Conservation (phyloP, 305 asterid genomes). For the Fraxinus sp. region DNA sequence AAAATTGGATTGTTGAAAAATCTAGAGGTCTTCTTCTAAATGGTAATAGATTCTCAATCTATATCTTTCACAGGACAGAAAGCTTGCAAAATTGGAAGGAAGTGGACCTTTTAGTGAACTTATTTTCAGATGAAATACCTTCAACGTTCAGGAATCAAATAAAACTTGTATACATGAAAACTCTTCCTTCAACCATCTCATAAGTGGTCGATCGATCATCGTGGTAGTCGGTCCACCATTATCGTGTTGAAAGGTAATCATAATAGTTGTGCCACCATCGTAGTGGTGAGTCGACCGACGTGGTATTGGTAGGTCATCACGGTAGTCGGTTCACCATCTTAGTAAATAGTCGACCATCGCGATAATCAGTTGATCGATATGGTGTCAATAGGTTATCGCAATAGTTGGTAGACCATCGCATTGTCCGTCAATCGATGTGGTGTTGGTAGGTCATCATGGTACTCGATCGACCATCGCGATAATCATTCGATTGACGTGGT, state of each 20-base stretch:
- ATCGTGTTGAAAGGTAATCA: too few relatives aligned
- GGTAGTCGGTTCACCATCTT: background rate
- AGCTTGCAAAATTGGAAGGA: too few relatives aligned
- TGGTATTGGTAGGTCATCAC: background rate
- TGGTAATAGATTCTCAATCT: constrained; percentile 23
- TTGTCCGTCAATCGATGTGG: background rate
- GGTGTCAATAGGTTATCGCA: background rate
- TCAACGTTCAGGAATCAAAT: too few relatives aligned
- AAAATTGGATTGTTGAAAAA: constrained; percentile 51
- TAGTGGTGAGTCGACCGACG: background rate
- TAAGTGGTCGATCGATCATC: too few relatives aligned
- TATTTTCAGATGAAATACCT: background rate
- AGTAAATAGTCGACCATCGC: background rate
- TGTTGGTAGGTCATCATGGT: background rate
- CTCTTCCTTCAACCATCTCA: constrained; percentile 4
- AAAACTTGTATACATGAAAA: too few relatives aligned
- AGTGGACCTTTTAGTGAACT: background rate
- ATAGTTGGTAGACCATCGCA: too few relatives aligned
- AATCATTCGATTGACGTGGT: background rate
- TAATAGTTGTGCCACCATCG: too few relatives aligned
- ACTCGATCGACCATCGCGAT: background rate
- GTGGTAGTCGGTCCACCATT: too few relatives aligned
- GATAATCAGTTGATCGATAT: too few relatives aligned
- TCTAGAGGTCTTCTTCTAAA: constrained; percentile 37
- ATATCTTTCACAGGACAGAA: too few relatives aligned